Percentiles rank a stretch among this genome's conserved stretches.
phyloP scores from a whole-genome alignment of 208 protist genomes.

The Trypanosoma platydactyli region DNA sequence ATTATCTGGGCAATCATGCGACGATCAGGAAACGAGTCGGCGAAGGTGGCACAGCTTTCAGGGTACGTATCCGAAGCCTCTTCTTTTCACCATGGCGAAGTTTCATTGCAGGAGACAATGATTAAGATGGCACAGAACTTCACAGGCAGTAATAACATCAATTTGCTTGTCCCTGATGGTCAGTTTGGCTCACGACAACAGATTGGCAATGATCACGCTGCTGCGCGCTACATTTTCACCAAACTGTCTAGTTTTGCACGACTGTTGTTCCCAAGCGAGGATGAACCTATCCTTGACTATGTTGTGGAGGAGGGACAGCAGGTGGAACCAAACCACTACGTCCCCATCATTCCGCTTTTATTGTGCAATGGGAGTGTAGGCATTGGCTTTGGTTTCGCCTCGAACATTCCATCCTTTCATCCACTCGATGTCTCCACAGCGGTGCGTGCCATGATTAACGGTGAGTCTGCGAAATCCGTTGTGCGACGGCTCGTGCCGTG shows the following conservation, averaged over 20 bases:
- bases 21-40: conserved; percentile 90
- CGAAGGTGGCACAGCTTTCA: conserved; percentile 99
- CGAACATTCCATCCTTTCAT: conserved; percentile 93
- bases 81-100: conserved; percentile 99
- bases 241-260: conserved; percentile 94
- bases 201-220: conserved; percentile 98
- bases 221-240: conserved; percentile 96
- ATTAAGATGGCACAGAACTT: conserved; percentile 99
- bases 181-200: conserved; percentile 99
- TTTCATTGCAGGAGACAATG: conserved; percentile 97
- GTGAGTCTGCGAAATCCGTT: conserved; percentile 75
- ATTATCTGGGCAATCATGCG: conserved; percentile 97
- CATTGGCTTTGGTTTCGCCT: conserved; percentile 99
- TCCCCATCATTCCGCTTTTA: conserved; percentile 99
- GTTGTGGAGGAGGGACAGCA: conserved; percentile 97
- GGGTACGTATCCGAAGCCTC: conserved; percentile 97
- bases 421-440: conserved; percentile 95
- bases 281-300: conserved; percentile 97
- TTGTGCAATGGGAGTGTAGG: conserved; percentile 99
- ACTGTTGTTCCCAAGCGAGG: conserved; percentile 95
- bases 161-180: conserved; percentile 97
- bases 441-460: conserved; percentile 87
- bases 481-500: conserved; percentile 91
- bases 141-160: conserved; percentile 99
- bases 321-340: conserved; percentile 99